Percentiles rank a stretch among this genome's conserved stretches.
Evolutionary conservation across 1,139 yeast genomes (phyloP).

Genomic region (Ashbya aceris): DNA sequence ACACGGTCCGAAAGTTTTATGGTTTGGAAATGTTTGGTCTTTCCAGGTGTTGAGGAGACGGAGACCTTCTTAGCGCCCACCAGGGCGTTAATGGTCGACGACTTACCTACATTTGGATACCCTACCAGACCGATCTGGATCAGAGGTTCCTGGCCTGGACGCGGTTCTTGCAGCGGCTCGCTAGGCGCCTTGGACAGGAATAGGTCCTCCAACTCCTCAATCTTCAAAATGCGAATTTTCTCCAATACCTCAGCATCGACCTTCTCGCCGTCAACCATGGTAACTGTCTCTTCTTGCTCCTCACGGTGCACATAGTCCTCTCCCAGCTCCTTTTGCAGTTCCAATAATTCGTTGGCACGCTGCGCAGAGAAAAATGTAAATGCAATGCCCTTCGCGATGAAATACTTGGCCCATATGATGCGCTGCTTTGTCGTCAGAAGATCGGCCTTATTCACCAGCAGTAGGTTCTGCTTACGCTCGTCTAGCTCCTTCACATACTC

Average conservation of each 20-base stretch:
- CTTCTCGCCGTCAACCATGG: constrained; percentile 30
- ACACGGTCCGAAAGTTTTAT: constrained; percentile 77
- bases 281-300: constrained; percentile 19
- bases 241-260: constrained; percentile 33
- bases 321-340: constrained; percentile 41
- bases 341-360: constrained; percentile 64
- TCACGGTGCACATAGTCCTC: constrained; percentile 23
- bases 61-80: constrained; percentile 96
- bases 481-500: constrained; percentile 69
- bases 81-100: constrained; percentile 89
- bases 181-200: constrained; percentile 72
- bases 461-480: constrained; percentile 60
- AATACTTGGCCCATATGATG: constrained; percentile 77
- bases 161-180: constrained; percentile 44
- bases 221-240: constrained; percentile 62
- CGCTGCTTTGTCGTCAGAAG: constrained; percentile 70
- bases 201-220: constrained; percentile 75
- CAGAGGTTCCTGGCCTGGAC: constrained; percentile 48
- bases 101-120: constrained; percentile 93
- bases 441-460: constrained; percentile 92
- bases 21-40: constrained; percentile 98
- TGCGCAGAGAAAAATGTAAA: constrained; percentile 93
- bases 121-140: constrained; percentile 94
- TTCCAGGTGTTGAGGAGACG: constrained; percentile 97
- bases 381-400: constrained; percentile 55